These are phyloP conservation scores for Trametes pubescens DNA, from an alignment of 1,284 basidiomycete species.

Conservation along the genomic window DNA sequence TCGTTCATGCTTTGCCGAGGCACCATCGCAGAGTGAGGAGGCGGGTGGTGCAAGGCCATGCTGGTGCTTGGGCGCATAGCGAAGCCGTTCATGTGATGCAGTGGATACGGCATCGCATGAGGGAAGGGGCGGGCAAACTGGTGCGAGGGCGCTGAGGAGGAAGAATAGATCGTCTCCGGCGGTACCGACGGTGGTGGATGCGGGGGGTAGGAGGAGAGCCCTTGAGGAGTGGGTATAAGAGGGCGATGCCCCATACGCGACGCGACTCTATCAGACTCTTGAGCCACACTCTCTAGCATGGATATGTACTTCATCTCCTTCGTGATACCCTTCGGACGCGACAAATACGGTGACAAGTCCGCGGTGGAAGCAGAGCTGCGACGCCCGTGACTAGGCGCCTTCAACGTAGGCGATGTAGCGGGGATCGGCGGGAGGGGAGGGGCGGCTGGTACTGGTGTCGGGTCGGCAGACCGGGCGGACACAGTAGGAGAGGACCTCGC, in stretches of 20 bases:
- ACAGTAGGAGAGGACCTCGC: slow-evolving; percentile 14
- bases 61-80: slow-evolving; percentile 69
- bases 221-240: slow-evolving; percentile 20
- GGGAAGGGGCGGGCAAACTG: slow-evolving; percentile 16
- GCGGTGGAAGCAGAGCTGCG: slow-evolving; percentile 47
- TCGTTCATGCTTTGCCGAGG: slow-evolving; percentile 60
- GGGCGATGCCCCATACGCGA: slow-evolving; percentile 50
- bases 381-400: slow-evolving; percentile 25
- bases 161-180: slow-evolving; percentile 46
- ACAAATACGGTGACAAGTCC: slow-evolving; percentile 72
- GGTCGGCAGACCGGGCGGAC: slow-evolving; percentile 12
- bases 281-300: slow-evolving; percentile 75
- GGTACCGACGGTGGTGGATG: slow-evolving; percentile 35
- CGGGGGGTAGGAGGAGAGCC: slow-evolving; percentile 11
- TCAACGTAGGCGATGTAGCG: slow-evolving; percentile 14
- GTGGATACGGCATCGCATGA: slow-evolving; percentile 14
- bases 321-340: slow-evolving; percentile 59
- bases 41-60: slow-evolving; percentile 56
- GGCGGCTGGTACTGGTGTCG: not conserved
- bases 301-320: slow-evolving; percentile 76
- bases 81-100: slow-evolving; percentile 51
- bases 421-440: not conserved
- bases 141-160: slow-evolving; percentile 33
- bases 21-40: slow-evolving; percentile 40
- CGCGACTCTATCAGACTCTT: slow-evolving; percentile 72